Evolutionary conservation across 2,329 filamentous ascomycete genomes (phyloP).

Genomic region (Epichloe amarillans): DNA sequence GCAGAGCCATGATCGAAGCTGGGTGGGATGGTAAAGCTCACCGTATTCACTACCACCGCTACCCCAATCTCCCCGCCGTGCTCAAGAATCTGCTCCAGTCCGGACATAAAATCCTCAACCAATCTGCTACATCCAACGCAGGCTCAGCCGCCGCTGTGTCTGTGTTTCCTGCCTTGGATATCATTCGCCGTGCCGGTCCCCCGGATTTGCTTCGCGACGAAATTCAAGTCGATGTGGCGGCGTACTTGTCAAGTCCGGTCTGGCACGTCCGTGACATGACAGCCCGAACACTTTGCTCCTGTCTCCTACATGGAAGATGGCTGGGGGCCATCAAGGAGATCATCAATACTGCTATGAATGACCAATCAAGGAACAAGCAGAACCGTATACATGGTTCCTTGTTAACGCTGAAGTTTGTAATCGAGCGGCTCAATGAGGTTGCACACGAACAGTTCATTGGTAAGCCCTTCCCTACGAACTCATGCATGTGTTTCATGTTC

Average conservation of each 20-base stretch:
- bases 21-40: constrained; percentile 52
- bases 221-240: constrained; percentile 44
- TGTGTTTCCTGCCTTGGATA: constrained; percentile 73
- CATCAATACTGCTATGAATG: constrained; percentile 17
- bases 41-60: constrained; percentile 56
- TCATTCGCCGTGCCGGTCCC: constrained; percentile 58
- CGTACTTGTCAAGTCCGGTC: constrained; percentile 53
- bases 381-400: constrained; percentile 48
- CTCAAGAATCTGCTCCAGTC: constrained; percentile 48
- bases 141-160: constrained; percentile 38
- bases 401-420: constrained; percentile 39
- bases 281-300: constrained; percentile 56
- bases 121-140: constrained; percentile 14
- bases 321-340: constrained; percentile 25
- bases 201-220: constrained; percentile 41
- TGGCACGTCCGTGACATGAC: constrained; percentile 79
- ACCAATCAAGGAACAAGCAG: constrained; percentile 18
- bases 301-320: constrained; percentile 41
- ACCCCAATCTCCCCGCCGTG: constrained; percentile 49
- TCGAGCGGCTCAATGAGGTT: constrained; percentile 39
- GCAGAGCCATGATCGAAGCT: constrained; percentile 45
- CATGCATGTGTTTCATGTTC: too few relatives aligned
- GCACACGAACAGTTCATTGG: constrained; percentile 28
- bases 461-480: constrained; percentile 16
- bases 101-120: constrained; percentile 31